phyloP scores from a whole-genome alignment of 179 eudicot species.

The Beta lomatogona region DNA sequence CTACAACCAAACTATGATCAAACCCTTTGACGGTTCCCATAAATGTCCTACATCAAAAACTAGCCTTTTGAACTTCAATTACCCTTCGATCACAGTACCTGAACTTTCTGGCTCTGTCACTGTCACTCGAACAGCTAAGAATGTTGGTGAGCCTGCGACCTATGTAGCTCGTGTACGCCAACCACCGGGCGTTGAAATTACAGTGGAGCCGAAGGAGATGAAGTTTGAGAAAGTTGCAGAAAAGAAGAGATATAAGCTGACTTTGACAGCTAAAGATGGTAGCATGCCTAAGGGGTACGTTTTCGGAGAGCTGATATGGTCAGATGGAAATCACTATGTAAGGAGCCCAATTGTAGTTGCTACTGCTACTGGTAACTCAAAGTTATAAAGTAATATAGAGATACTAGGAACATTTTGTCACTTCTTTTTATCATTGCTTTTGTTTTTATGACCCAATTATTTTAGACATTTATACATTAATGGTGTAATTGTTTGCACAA shows the following conservation, averaged over 20 bases:
- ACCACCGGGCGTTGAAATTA: constrained; percentile 40
- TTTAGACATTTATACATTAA: no score
- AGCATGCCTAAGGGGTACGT: constrained; percentile 16
- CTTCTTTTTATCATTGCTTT: no score
- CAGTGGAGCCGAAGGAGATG: constrained; percentile 43
- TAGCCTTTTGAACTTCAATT: constrained; percentile 47
- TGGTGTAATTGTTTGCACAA: no score
- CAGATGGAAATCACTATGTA: constrained; percentile 58
- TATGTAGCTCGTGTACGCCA: constrained; percentile 36
- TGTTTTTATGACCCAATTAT: no score
- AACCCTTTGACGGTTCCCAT: constrained; percentile 20
- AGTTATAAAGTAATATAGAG: no score
- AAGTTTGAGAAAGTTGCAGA: constrained; percentile 48
- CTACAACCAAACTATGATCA: constrained; percentile 42
- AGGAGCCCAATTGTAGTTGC: constrained; percentile 63
- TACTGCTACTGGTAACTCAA: background rate
- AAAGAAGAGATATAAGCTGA: constrained; percentile 50
- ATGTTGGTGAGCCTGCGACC: constrained; percentile 58
- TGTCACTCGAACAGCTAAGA: constrained; percentile 53
- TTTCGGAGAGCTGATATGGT: constrained; percentile 63
- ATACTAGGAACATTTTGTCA: no score
- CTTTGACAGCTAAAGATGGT: constrained; percentile 5
- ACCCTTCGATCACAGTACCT: constrained; percentile 67
- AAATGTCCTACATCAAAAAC: constrained; percentile 39
- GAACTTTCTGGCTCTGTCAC: constrained; percentile 37